Evolutionary conservation across 176 grass and related monocot species (phyloP), one percentile per base, ranked within the genome.

Genomic region (Triticum urartu): DNA sequence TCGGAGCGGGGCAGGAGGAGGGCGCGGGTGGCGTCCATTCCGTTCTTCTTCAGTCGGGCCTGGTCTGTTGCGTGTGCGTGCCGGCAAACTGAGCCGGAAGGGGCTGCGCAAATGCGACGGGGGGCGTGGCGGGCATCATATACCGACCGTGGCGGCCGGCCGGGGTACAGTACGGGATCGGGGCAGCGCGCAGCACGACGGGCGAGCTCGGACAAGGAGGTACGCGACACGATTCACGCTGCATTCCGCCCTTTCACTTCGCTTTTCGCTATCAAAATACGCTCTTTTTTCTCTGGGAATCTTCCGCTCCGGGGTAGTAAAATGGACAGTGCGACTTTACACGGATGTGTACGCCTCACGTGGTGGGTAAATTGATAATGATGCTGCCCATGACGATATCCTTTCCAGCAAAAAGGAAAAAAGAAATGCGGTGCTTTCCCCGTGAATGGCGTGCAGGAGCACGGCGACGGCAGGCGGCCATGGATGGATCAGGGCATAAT

Each of bases 1-100:
- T 74, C 84, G 42, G 77, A 6, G 2, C 77, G 69, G 13, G 82
- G 82, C 4, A 82, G 43, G 50, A 93, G 92, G 38, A 90, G 88
- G 12, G 60, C 21, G 30, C 35, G 30, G 43, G 47, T 28, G 6
- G 20, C 25, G 61, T 75, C 81, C 89, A 91, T 90, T 30, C 28
- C 26, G 26, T 30, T 52, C 42, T 18, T 5, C 35, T 1, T 52
- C 47, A 50, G 47, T 13, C 5, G 13, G 13, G 47, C 15, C 54
- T 17, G 30, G 9, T 54, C 3, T 0, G 28, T 32, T 32, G 43
- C 30, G 28, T 54, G n/a, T 84, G 39, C 32, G 47, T 48, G 78
- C 38, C 50, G 79, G 43, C 72, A 12, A 6, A 6, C 18, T 22
- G 9, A 6, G 11, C 28, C 17, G 61, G 71, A 70, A 68, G 69